Base-by-base conservation (phyloP, 1,139 yeast species). In the Geotrichum cucujoidarum region DNA sequence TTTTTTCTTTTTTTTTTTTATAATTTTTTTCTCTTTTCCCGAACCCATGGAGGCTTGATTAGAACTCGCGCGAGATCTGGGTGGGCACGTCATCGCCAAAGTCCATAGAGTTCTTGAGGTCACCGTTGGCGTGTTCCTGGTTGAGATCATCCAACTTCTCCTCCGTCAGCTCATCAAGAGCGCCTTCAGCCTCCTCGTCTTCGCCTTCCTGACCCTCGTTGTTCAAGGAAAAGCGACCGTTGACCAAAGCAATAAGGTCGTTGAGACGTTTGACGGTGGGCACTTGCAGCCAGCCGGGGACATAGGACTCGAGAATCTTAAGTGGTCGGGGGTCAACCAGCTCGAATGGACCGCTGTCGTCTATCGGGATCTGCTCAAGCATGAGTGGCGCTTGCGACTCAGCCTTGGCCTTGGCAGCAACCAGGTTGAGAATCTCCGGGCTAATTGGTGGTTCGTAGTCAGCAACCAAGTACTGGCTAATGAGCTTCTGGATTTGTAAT, bases 361-460 rank as follows among this genome's bases (percentile, higher is more conserved):
- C 75, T 10, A 76, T 68, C 8, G 90, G 82, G 37, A 83, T 76
- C 21, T 81, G 76, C 54, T 80, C 75, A 58, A 82, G 80, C 53
- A 72, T 54, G 45, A 72, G 55, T 25, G 63, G 60, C 42, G 64
- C 59, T 39, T 63, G 62, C 39, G 59, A 56, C 43, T 59, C 60
- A 43, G 57, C 59, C 69, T 83, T 84, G 35, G 90, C 97, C 61
- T 81, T 79, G 57, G 85, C 83, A 11, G 97, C 95, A 50, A 92
- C 89, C 24, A 82, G 83, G 60, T 83, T 82, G 55, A 88, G 75
- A 50, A 90, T 90, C 51, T 81, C 86, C 40, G 89, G 83, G 18
- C 95, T 83, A 54, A 92, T 83, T 42, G 98, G 97, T 13, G 90
- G 81, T 71, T 92, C 99, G 64, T 92, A 94, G 64, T 92, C 98